Base-by-base conservation (phyloP, 805 yeast genomes). In the Ogataea ramenticola region DNA sequence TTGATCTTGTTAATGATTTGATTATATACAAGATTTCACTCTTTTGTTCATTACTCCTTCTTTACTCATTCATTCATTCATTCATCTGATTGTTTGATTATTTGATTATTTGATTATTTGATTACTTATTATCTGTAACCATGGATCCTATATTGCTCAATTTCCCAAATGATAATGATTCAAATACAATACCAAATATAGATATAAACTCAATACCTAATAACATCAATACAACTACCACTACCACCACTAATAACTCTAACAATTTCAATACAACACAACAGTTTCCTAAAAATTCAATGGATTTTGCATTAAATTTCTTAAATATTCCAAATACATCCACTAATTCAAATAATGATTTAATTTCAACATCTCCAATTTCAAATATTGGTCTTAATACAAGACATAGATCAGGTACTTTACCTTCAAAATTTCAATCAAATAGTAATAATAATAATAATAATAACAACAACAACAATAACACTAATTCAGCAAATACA, bases 401-500 rank as follows among this genome's bases (percentile, higher is more conserved):
- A 15, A 72, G 93, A 48, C 78, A 84, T 38, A 72, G 95, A 50
- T 85, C 93, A 2, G 93, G 93, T 2, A 86, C 95, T 14, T 65
- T 86, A 40, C 91, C 93, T 9, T 79, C 89, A 19, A 65, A 82
- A 40, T 70, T 80, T 15, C 51, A 60, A 2, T 44, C 33, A 8
- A 19, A 15, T 27, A 19, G 16, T 19, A n/a, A 27, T 29, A 20
- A 21, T 17, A 5, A 26, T 3, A 10, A 22, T 19, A 21, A 5
- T 4, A 41, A 24, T 42, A 32, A 21, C 7, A 42, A 4, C 35
- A 40, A 40, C 16, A 24, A 27, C 6, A 29, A 26, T 15, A 35
- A 22, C n/a, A 16, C 24, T 35, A 19, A 6, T 34, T 16, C 24
- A 19, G 8, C 37, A 34, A 34, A 34, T 34, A 32, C 19, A 6